Evolutionary conservation across 2,329 filamentous ascomycete species (phyloP).

Genomic region (Grosmannia serpens): DNA sequence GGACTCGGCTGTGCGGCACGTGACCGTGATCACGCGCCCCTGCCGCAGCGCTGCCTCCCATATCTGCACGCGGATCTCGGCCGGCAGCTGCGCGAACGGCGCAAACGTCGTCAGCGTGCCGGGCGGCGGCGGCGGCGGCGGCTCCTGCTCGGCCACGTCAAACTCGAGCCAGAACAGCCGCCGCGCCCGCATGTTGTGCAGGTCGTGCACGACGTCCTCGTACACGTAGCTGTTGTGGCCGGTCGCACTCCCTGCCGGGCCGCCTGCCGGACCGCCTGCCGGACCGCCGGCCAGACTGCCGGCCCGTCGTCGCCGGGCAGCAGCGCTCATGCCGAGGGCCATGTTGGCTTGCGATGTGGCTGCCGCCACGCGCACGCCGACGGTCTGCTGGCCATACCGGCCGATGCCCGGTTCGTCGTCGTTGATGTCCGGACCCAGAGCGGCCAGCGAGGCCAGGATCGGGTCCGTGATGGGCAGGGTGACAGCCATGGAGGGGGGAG

Average conservation of each 20-base stretch:
- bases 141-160: constrained; percentile 16
- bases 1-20: constrained; percentile 19
- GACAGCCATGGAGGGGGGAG: background rate
- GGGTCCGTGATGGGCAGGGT: background rate
- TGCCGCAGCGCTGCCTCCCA: constrained; percentile 27
- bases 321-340: no score
- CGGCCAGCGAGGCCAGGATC: background rate
- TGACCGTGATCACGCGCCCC: constrained; percentile 32
- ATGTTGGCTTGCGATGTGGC: no score
- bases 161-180: constrained; percentile 33
- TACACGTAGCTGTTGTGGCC: background rate
- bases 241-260: no score
- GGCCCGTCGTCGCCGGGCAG: no score
- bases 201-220: background rate
- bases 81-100: constrained; percentile 28
- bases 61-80: constrained; percentile 36
- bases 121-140: background rate
- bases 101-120: constrained; percentile 16
- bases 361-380: no score
- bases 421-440: background rate
- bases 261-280: background rate
- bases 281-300: background rate
- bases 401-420: background rate
- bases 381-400: background rate
- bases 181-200: background rate